Conservation (phyloP, 1,139 yeast genomes). For the Lodderomyces oxycetoniae region DNA sequence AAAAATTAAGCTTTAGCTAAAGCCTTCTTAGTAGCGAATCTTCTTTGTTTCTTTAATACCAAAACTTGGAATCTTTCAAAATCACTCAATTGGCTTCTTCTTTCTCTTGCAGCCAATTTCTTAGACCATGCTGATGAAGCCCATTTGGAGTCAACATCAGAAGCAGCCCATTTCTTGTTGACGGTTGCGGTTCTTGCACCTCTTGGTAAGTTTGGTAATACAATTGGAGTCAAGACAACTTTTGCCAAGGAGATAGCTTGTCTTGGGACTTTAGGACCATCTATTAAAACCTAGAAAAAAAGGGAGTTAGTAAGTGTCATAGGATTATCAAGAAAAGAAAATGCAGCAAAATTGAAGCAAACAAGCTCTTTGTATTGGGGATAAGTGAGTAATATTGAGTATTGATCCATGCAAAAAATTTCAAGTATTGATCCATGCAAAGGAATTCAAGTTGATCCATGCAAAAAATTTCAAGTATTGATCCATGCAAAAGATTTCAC, state of each 20-base stretch:
- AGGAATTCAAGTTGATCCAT: too few relatives aligned
- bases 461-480: too few relatives aligned
- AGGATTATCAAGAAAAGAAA: too few relatives aligned
- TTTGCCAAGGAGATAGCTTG: conserved; percentile 85
- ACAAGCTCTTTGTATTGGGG: too few relatives aligned
- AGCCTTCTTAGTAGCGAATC: conserved; percentile 84
- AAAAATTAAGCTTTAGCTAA: conserved; percentile 69
- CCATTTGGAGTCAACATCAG: conserved; percentile 89
- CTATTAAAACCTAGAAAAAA: conserved; percentile 67
- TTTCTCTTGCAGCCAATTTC: conserved; percentile 92
- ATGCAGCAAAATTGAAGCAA: too few relatives aligned
- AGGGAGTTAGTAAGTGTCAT: conserved; percentile 24
- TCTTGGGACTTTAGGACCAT: conserved; percentile 95
- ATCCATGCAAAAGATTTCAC: too few relatives aligned
- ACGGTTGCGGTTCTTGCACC: conserved; percentile 87
- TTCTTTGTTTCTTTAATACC: conserved; percentile 95
- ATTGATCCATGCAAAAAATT: too few relatives aligned
- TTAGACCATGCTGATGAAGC: conserved; percentile 93
- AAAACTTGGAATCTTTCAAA: conserved; percentile 99
- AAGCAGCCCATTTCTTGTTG: conserved; percentile 89
- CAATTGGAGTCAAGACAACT: conserved; percentile 90
- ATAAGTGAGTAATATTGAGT: too few relatives aligned
- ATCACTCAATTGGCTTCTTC: conserved; percentile 89
- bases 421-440: too few relatives aligned
- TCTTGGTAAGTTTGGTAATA: conserved; percentile 82